phyloP scores from a whole-genome alignment of 352 stramenopile species.

The Aphanomyces euteiches region DNA sequence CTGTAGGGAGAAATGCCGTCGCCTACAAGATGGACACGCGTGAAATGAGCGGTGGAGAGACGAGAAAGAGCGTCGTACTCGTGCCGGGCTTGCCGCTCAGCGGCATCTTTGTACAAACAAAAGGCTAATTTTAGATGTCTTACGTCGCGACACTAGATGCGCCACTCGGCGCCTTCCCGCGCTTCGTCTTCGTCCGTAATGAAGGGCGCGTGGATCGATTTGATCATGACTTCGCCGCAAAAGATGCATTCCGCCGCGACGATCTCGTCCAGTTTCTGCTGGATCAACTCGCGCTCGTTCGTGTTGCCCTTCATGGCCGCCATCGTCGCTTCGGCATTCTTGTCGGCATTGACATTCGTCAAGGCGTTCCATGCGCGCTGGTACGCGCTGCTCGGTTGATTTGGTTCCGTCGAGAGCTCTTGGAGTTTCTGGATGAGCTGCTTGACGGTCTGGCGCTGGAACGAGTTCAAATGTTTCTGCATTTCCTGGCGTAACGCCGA shows the following conservation, averaged over 20 bases:
- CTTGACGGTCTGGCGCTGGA: conserved; percentile 86
- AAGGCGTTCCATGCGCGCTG: conserved; percentile 48
- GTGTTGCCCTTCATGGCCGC: conserved; percentile 49
- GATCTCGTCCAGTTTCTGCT: conserved; percentile 92
- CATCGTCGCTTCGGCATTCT: conserved; percentile 36
- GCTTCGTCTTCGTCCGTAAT: conserved; percentile 85
- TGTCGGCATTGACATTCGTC: conserved; percentile 42
- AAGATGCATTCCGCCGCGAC: conserved; percentile 93
- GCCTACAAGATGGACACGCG: too few species aligned
- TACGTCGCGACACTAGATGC: conserved; percentile 43
- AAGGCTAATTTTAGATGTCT: conserved; percentile 1
- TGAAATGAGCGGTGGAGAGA: not conserved
- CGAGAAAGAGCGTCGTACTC: not conserved
- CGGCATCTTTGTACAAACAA: not conserved
- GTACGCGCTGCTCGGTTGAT: conserved; percentile 67
- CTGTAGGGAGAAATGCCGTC: too few species aligned
- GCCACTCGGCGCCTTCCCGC: conserved; percentile 76
- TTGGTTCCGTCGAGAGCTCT: conserved; percentile 71
- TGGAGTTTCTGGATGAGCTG: conserved; percentile 86
- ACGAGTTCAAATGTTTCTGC: conserved; percentile 85
- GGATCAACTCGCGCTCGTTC: conserved; percentile 85
- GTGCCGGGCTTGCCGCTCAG: conserved; percentile 8
- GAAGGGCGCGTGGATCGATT: conserved; percentile 90
- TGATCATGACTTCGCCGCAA: conserved; percentile 94
- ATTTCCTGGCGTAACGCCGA: conserved; percentile 85